Evolutionary conservation across 805 yeast species (phyloP).

Genomic region (Kluyveromyces lactis): DNA sequence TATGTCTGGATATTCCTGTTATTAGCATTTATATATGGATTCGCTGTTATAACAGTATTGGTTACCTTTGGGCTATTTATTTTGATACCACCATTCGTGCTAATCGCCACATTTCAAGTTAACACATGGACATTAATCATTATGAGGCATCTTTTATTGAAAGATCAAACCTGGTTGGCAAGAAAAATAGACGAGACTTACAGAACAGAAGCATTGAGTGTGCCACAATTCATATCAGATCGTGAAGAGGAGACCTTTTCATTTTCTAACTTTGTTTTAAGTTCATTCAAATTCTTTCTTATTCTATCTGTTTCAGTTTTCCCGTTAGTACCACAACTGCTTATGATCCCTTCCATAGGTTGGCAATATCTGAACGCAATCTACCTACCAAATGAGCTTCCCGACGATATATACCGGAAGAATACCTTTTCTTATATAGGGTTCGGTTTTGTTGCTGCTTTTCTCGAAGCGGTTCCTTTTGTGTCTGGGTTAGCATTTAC

Average conservation of each 20-base stretch:
- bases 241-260: background rate
- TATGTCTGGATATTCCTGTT: constrained; percentile 1
- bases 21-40: background rate
- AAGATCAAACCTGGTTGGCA: constrained; percentile 3
- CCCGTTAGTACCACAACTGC: constrained; percentile 1
- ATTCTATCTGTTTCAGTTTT: background rate
- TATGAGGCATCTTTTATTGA: constrained; percentile 1
- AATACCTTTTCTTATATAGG: constrained; percentile 34
- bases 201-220: background rate
- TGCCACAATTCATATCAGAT: background rate
- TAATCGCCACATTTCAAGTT: constrained; percentile 1
- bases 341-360: constrained; percentile 2
- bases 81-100: constrained; percentile 1
- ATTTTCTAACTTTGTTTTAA: background rate
- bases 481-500: constrained; percentile 44
- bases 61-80: background rate
- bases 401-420: constrained; percentile 4
- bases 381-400: constrained; percentile 2
- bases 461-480: constrained; percentile 48
- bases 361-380: constrained; percentile 3
- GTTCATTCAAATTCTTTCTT: background rate
- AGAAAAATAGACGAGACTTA: constrained; percentile 4
- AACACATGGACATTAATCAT: constrained; percentile 3
- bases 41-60: background rate
- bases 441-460: constrained; percentile 45